Evolutionary conservation across 148 eudicot genomes (phyloP).

Genomic region (Cornus kousa): DNA sequence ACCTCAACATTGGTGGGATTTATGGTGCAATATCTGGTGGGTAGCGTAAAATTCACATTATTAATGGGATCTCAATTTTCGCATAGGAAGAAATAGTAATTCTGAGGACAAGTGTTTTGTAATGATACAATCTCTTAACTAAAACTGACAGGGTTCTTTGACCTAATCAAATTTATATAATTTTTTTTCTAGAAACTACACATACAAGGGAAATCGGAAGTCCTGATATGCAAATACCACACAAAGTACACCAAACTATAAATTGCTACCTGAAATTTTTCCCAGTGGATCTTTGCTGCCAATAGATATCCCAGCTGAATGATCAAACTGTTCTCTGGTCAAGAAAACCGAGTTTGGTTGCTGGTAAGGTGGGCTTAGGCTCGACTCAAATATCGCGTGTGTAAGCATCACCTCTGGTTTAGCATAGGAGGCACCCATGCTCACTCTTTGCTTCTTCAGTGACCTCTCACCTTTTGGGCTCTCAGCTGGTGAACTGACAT

Average conservation of each 20-base stretch:
- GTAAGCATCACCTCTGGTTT: slow-evolving; percentile 30
- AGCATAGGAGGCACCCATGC: slow-evolving; percentile 18
- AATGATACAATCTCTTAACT: neutral
- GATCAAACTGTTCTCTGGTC: slow-evolving; percentile 29
- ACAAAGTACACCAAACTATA: slow-evolving; percentile 7
- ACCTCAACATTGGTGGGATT: neutral
- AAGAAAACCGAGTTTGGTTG: slow-evolving; percentile 33
- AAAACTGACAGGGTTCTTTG: neutral
- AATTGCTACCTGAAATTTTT: slow-evolving; percentile 19
- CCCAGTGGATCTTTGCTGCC: slow-evolving; percentile 23
- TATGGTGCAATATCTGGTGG: neutral
- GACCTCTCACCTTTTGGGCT: slow-evolving; percentile 35
- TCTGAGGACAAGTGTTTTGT: neutral
- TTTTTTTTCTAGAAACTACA: neutral
- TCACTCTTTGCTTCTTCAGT: slow-evolving; percentile 37
- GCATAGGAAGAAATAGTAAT: neutral
- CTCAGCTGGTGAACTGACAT: slow-evolving; percentile 22
- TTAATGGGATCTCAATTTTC: neutral
- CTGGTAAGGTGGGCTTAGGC: slow-evolving; percentile 40
- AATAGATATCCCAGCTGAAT: slow-evolving; percentile 28
- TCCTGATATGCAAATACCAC: neutral
- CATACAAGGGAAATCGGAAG: slow-evolving; percentile 4
- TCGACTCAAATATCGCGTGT: slow-evolving; percentile 44
- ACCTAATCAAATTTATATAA: neutral
- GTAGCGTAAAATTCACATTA: neutral